Evolutionary conservation across 108 stramenopile species (phyloP), one percentile per base, ranked within the genome.

Genomic region (Cyclotella atomus): DNA sequence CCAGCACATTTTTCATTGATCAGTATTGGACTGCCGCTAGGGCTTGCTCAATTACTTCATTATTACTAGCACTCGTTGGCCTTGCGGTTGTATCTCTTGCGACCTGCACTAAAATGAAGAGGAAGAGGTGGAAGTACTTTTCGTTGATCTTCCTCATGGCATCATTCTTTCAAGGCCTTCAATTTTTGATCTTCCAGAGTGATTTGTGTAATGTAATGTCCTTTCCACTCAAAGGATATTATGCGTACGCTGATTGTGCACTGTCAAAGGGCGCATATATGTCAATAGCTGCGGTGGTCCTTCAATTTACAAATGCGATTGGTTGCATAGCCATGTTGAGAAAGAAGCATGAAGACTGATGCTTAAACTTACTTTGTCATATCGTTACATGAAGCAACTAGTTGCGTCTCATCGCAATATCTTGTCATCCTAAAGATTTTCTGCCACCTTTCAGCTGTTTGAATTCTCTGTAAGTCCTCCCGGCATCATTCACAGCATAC

Each of bases 101-200:
- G 57, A 82, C 81, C 19, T 82, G 73, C 14, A 70, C 69, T 32
- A 71, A 70, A 65, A 17, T 82, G 65, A 82, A 71, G 64, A 66
- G 53, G 19, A 41, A 44, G 41, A 55, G 44, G 1, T 82, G 73
- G 70, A 67, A 43, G 16, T 44, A 33, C 1, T 34, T 61, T 29
- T 63, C 50, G 16, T 16, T 43, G 15, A 34, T 68, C 1, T 69
- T 80, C 25, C 23, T 83, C 23, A 9, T 79, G 1, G 55, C 65
- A 9, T 54, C 77, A 21, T 33, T 83, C 3, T 54, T 38, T 41
- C 77, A 75, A 59, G 82, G 82, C 7, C 60, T 83, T 52, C 77
- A 79, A 35, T 75, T 83, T 34, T 38, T 83, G 30, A 45, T 83
- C 19, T n/a, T 83, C 45, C 52, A 52, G 23, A 75, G 82, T 43